Evolutionary conservation across 1,284 basidiomycete genomes (phyloP).

Genomic region (Malassezia globosa): DNA sequence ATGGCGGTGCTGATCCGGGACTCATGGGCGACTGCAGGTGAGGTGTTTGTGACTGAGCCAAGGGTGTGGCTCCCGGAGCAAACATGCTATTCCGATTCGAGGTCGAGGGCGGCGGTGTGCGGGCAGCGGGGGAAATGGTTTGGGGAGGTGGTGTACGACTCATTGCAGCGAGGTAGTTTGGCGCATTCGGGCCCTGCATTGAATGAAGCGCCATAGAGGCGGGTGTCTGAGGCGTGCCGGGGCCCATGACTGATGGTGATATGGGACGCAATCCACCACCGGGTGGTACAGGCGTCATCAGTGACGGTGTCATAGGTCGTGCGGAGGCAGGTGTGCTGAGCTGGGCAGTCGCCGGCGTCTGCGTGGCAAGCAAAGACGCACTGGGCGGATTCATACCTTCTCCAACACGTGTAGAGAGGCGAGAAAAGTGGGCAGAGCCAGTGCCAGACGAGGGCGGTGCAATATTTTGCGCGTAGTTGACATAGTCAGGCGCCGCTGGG

Average conservation of each 20-base stretch:
- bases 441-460: conserved; percentile 30
- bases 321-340: background rate
- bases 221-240: background rate
- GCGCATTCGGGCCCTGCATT: background rate
- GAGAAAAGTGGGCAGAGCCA: conserved; percentile 36
- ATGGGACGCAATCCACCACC: background rate
- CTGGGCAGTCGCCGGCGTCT: conserved; percentile 1
- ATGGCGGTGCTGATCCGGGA: background rate
- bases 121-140: conserved; percentile 6
- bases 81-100: conserved; percentile 17
- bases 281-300: background rate
- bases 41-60: conserved; percentile 4
- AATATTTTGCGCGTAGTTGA: conserved; percentile 44
- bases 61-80: conserved; percentile 14
- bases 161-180: conserved; percentile 4
- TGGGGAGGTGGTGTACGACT: conserved; percentile 14
- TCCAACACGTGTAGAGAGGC: conserved; percentile 28
- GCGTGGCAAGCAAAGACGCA: conserved; percentile 6
- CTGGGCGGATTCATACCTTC: conserved; percentile 14
- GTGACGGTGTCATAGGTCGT: background rate
- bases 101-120: conserved; percentile 27
- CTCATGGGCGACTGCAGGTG: background rate
- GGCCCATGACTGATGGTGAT: background rate
- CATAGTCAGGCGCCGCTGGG: conserved; percentile 43
- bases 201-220: conserved; percentile 2